Evolutionary conservation across 2,329 filamentous ascomycete species (phyloP), one percentile per base, ranked within the genome.

Genomic region (Elsinoe necatrix): DNA sequence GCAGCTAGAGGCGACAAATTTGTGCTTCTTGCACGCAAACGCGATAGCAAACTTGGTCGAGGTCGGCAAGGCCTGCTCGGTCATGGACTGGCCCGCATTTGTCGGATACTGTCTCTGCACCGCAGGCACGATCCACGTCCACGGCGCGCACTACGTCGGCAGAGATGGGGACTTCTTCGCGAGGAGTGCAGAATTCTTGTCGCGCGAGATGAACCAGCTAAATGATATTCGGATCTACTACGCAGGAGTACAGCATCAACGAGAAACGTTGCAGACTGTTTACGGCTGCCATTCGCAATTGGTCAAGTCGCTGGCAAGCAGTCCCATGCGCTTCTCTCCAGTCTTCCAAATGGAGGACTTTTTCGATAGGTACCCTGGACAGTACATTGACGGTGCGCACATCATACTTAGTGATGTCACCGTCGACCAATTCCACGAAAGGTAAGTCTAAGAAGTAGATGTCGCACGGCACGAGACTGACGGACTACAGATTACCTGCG

Each of bases 1-100:
- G 89, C 89, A 95, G 67, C 92, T 95, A 48, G 88, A 95, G 67
- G 88, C 89, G 0, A 95, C 89, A 0, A 92, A 93, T 64, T 79
- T 92, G 67, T 95, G 89, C 69, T 93, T 85, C 67, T 74, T 91
- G 16, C 89, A 95, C 62, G 89, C 89, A 4, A 95, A 95, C 65
- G 88, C 89, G 4, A 91, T 95, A 54, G 84, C 87, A 1, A 89
- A 95, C 65, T 73, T 95, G 2, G 84, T 90, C 3, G 86, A 92
- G 66, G 80, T 91, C 14, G 87, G 87, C 1, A 85, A 85, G 61
- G 85, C 86, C 61, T 83, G 84, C 1, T 80, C 82, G 1, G 80
- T 85, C 1, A 82, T 91, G 20, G 88, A 93, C 69, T 95, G 88
- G 88, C 87, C 89, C 0, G 84, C 85, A 0, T 91, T 95, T 66